phyloP scores from a whole-genome alignment of 2,329 filamentous ascomycete genomes.

The Diplodia mutila region DNA sequence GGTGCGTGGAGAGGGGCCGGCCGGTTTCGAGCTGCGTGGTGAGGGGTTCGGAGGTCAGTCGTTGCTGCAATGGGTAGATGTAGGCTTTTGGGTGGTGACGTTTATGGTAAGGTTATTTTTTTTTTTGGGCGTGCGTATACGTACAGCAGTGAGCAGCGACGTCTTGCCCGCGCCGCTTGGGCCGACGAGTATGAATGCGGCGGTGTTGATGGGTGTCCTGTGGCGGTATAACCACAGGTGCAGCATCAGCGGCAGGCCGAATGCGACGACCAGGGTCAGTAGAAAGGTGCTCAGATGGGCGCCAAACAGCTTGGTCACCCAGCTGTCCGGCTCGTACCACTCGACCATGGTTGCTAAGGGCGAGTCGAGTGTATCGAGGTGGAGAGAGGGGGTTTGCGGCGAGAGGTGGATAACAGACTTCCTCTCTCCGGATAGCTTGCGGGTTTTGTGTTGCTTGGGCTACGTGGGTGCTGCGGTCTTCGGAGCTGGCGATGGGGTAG shows the following conservation, averaged over 20 bases:
- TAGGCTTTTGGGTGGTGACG: slow-evolving; percentile 14
- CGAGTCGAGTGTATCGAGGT: background rate
- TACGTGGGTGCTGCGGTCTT: slow-evolving; percentile 15
- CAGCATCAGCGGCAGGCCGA: slow-evolving; percentile 75
- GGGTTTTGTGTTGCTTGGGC: background rate
- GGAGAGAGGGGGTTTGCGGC: background rate
- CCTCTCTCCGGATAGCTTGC: background rate
- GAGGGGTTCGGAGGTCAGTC: slow-evolving; percentile 10
- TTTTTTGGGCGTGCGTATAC: no score
- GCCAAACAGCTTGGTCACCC: slow-evolving; percentile 52
- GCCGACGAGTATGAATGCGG: slow-evolving; percentile 79
- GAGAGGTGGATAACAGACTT: slow-evolving; percentile 1
- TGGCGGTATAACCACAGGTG: slow-evolving; percentile 74
- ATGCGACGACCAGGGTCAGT: slow-evolving; percentile 69
- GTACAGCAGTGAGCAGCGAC: slow-evolving; percentile 75
- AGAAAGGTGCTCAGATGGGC: slow-evolving; percentile 58
- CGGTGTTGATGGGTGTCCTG: slow-evolving; percentile 67
- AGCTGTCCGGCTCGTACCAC: slow-evolving; percentile 32
- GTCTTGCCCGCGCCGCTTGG: slow-evolving; percentile 88
- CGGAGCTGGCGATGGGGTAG: slow-evolving; percentile 13
- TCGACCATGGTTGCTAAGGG: slow-evolving; percentile 19
- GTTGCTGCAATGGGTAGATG: background rate
- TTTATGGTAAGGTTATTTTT: background rate
- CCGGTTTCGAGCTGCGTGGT: slow-evolving; percentile 59
- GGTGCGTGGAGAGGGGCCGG: slow-evolving; percentile 60